Evolutionary conservation across 345 rosid genomes (phyloP).

Genomic region (Hevea brasiliensis): DNA sequence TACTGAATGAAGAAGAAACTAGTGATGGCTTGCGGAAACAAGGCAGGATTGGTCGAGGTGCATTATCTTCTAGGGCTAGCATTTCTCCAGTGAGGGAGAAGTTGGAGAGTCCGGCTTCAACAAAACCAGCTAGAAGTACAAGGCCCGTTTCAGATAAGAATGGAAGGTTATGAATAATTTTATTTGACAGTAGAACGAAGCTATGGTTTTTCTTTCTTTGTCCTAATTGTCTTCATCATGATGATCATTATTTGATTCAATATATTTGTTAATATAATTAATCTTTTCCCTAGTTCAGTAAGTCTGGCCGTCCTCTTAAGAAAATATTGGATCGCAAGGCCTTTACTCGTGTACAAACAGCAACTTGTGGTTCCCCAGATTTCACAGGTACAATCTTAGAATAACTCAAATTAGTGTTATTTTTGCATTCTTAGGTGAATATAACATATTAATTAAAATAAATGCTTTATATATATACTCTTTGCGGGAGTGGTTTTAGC

Average conservation of each 20-base stretch:
- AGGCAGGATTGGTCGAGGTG: conserved; percentile 49
- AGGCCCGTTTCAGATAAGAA: conserved; percentile 47
- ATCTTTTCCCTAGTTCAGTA: conserved; percentile 39
- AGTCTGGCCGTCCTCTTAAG: conserved; percentile 60
- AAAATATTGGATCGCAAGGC: conserved; percentile 51
- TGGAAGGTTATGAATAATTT: conserved; percentile 41
- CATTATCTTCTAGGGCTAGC: conserved; percentile 36
- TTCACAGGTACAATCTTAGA: conserved; percentile 32
- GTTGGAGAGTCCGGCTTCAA: conserved; percentile 40
- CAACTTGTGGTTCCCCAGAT: conserved; percentile 41
- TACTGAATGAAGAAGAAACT: conserved; percentile 36
- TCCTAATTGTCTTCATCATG: neutral
- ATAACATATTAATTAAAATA: no score
- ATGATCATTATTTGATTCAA: neutral
- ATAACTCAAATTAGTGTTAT: neutral
- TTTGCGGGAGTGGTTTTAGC: neutral
- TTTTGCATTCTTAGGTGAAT: no score
- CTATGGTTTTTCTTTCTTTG: neutral
- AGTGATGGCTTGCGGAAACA: conserved; percentile 51
- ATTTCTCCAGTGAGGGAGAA: conserved; percentile 43
- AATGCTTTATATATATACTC: no score
- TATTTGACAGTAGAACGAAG: conserved; percentile 5
- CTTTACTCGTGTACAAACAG: conserved; percentile 35
- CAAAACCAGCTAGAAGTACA: conserved; percentile 44
- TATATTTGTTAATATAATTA: neutral